Conservation (phyloP, 2,329 filamentous ascomycete genomes). For the Penicillium sp. region DNA sequence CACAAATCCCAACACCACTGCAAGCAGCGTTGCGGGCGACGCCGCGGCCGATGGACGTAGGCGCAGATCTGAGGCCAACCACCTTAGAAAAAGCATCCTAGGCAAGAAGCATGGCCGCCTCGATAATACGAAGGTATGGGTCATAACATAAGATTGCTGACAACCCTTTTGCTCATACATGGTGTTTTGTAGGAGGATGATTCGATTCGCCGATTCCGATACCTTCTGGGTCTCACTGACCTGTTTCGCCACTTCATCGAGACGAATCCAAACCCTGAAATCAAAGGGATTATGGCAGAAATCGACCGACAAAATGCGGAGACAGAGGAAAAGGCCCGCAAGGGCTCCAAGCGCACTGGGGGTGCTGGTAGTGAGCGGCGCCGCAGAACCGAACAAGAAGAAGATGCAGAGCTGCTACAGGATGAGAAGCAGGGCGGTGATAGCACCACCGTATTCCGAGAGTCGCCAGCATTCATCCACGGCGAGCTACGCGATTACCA, state of each 20-base stretch:
- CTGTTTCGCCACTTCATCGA: constrained; percentile 99
- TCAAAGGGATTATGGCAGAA: constrained; percentile 88
- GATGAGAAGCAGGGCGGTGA: constrained; percentile 87
- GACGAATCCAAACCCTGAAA: constrained; percentile 90
- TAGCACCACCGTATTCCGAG: constrained; percentile 86
- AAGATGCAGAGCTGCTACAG: constrained; percentile 82
- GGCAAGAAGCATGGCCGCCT: constrained; percentile 92
- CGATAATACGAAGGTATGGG: constrained; percentile 81
- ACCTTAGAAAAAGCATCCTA: constrained; percentile 86
- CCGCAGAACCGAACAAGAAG: constrained; percentile 92
- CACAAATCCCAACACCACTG: constrained; percentile 65
- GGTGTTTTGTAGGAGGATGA: constrained; percentile 71
- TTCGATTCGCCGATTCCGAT: constrained; percentile 88
- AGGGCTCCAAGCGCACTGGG: constrained; percentile 74
- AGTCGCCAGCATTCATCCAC: constrained; percentile 86
- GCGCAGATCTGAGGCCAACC: constrained; percentile 79
- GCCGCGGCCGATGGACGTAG: constrained; percentile 71
- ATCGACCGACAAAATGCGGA: constrained; percentile 90
- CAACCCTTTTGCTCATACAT: constrained; percentile 12
- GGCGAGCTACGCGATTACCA: constrained; percentile 96
- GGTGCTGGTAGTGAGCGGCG: constrained; percentile 75
- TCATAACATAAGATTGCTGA: background rate
- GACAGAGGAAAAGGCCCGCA: constrained; percentile 66
- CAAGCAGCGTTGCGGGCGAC: constrained; percentile 84
- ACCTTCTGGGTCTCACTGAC: constrained; percentile 90